These are phyloP conservation scores for Rhododendron williamsianum DNA, from an alignment of 148 eudicot species.

Conservation along the genomic window DNA sequence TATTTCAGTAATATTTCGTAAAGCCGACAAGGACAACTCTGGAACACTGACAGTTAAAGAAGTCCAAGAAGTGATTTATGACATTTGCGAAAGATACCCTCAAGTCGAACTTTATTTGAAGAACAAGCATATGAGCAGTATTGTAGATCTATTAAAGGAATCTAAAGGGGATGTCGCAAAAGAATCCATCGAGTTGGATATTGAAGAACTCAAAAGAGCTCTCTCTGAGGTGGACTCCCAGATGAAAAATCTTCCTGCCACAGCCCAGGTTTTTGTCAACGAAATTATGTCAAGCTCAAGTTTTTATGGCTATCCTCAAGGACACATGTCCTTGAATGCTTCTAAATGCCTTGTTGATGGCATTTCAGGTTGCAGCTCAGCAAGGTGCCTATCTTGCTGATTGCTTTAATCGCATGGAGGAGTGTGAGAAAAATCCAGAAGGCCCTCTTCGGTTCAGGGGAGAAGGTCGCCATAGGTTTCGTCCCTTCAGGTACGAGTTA, in stretches of 20 bases:
- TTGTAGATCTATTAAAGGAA: slow-evolving; percentile 21
- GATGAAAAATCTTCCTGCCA: slow-evolving; percentile 31
- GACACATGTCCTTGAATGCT: background rate
- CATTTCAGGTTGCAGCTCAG: slow-evolving; percentile 47
- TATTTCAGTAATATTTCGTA: slow-evolving; percentile 21
- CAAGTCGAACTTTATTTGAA: slow-evolving; percentile 60
- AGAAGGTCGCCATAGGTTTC: slow-evolving; percentile 22
- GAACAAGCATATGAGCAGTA: slow-evolving; percentile 14
- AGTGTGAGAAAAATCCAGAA: slow-evolving; percentile 26
- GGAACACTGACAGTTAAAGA: slow-evolving; percentile 87
- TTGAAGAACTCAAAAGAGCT: slow-evolving; percentile 24
- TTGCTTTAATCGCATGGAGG: slow-evolving; percentile 29
- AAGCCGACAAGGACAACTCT: slow-evolving; percentile 45
- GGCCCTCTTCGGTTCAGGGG: slow-evolving; percentile 26
- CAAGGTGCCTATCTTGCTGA: slow-evolving; percentile 46
- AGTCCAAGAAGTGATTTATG: slow-evolving; percentile 76
- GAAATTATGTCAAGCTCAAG: background rate
- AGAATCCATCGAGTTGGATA: slow-evolving; percentile 38
- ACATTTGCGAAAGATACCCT: slow-evolving; percentile 82
- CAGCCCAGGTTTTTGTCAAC: slow-evolving; percentile 23
- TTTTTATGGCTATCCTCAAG: background rate
- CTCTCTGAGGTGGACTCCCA: slow-evolving; percentile 30
- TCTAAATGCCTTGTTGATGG: background rate
- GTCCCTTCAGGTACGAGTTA: slow-evolving; percentile 21
- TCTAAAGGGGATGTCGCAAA: slow-evolving; percentile 19